These are phyloP conservation scores for Termitomyces sp. DNA, from an alignment of 768 basidiomycete genomes.

Conservation along the genomic window DNA sequence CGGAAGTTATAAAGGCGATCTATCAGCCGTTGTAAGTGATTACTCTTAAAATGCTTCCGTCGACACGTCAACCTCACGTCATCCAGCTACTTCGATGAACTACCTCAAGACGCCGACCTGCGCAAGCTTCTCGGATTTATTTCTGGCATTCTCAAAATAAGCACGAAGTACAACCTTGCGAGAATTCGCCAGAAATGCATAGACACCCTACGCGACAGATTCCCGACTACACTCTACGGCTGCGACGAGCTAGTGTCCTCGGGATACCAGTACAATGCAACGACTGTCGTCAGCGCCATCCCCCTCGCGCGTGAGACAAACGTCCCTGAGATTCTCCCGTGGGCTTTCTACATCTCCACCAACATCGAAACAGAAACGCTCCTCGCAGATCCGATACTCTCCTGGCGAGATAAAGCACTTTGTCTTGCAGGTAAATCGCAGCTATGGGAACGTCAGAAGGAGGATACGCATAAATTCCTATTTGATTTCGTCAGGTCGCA, in stretches of 20 bases:
- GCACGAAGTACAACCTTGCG: slow-evolving; percentile 41
- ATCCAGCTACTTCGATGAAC: slow-evolving; percentile 37
- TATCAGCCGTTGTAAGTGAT: slow-evolving; percentile 29
- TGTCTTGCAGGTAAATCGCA: slow-evolving; percentile 39
- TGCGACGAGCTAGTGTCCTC: slow-evolving; percentile 38
- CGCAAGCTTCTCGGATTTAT: slow-evolving; percentile 37
- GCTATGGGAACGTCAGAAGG: slow-evolving; percentile 40
- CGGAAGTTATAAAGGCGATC: slow-evolving; percentile 33
- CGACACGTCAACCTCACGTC: neutral
- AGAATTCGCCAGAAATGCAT: slow-evolving; percentile 38
- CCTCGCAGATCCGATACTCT: slow-evolving; percentile 32
- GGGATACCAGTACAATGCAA: slow-evolving; percentile 34
- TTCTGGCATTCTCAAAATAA: slow-evolving; percentile 40
- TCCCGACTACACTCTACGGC: slow-evolving; percentile 38
- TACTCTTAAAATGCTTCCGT: neutral
- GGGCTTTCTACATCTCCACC: slow-evolving; percentile 46
- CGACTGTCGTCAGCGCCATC: slow-evolving; percentile 39
- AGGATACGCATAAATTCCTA: slow-evolving; percentile 33
- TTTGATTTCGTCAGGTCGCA: slow-evolving; percentile 34
- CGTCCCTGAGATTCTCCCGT: slow-evolving; percentile 41
- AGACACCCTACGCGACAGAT: slow-evolving; percentile 36
- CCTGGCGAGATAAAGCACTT: slow-evolving; percentile 41
- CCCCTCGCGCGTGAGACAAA: slow-evolving; percentile 39
- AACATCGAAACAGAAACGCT: slow-evolving; percentile 36
- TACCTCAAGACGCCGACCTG: slow-evolving; percentile 31